Percentiles rank a stretch among this genome's conserved stretches.
phyloP scores from a whole-genome alignment of 179 eudicot species.

The Patellifolia procumbens region DNA sequence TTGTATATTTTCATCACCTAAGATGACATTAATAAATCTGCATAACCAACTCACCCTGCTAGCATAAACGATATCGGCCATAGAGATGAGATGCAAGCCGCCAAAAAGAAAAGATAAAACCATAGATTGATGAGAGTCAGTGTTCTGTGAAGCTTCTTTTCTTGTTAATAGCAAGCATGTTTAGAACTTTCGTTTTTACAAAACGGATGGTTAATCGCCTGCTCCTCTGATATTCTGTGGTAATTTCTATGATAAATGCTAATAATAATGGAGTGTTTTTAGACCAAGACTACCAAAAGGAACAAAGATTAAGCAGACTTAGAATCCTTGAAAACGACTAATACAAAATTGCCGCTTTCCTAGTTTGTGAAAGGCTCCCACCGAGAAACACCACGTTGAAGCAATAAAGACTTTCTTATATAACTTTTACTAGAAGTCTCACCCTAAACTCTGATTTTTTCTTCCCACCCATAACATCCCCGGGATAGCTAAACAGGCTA shows the following conservation, averaged over 20 bases:
- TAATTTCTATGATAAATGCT: not conserved
- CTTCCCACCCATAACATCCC: too few relatives aligned
- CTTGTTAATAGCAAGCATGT: not conserved
- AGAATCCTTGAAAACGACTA: too few relatives aligned
- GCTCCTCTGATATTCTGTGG: not conserved
- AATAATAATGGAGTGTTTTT: not conserved
- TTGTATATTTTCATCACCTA: not conserved
- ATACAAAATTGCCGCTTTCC: too few relatives aligned
- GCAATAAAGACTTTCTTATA: too few relatives aligned
- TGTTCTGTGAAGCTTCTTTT: not conserved
- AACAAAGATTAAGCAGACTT: too few relatives aligned
- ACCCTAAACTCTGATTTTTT: too few relatives aligned
- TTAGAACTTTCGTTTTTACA: not conserved
- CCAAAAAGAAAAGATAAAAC: not conserved
- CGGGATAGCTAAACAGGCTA: too few relatives aligned
- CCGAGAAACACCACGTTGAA: too few relatives aligned
- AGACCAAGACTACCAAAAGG: too few relatives aligned
- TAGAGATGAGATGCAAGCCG: not conserved
- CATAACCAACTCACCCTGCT: not conserved
- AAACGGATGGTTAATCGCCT: not conserved
- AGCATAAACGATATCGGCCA: not conserved
- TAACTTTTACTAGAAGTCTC: too few relatives aligned
- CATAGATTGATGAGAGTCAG: not conserved
- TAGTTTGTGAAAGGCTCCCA: too few relatives aligned
- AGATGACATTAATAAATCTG: not conserved